Percentiles rank a stretch among this genome's conserved stretches.
Conservation (phyloP, 768 basidiomycete species). For the Boletus rubropictus region DNA sequence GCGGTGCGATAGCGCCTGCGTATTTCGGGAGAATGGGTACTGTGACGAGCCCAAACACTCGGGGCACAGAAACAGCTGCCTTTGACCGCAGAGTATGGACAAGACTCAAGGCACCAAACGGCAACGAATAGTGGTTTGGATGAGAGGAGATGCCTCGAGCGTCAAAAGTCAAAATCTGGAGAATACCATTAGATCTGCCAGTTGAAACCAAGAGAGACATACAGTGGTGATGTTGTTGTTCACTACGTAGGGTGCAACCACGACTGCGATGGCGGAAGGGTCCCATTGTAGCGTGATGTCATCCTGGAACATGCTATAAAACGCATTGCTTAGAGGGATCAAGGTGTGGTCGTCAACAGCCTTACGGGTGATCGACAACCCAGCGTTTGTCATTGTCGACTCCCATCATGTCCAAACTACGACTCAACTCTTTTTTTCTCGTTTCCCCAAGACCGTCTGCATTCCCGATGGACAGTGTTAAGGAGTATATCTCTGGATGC, state of each 20-base stretch:
- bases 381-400: constrained; percentile 49
- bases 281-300: constrained; percentile 68
- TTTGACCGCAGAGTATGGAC: constrained; percentile 27
- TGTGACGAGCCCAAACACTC: constrained; percentile 57
- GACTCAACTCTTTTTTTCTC: constrained; percentile 52
- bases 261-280: constrained; percentile 47
- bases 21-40: constrained; percentile 58
- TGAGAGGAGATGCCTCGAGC: constrained; percentile 69
- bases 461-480: constrained; percentile 78
- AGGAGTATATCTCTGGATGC: constrained; percentile 42
- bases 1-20: constrained; percentile 45
- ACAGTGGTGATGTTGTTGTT: constrained; percentile 61
- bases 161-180: constrained; percentile 85
- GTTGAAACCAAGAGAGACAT: constrained; percentile 18
- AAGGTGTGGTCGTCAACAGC: constrained; percentile 11
- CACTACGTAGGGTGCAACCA: constrained; percentile 54
- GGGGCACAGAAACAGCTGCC: constrained; percentile 30
- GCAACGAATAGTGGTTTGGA: constrained; percentile 78
- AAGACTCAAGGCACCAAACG: constrained; percentile 47
- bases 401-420: constrained; percentile 65
- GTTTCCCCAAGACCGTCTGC: constrained; percentile 67
- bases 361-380: constrained; percentile 70
- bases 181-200: background rate
- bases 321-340: constrained; percentile 16
- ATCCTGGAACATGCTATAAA: constrained; percentile 62